Evolutionary conservation across 2,329 filamentous ascomycete species (phyloP).

Genomic region (Nigrograna mackinnonii): DNA sequence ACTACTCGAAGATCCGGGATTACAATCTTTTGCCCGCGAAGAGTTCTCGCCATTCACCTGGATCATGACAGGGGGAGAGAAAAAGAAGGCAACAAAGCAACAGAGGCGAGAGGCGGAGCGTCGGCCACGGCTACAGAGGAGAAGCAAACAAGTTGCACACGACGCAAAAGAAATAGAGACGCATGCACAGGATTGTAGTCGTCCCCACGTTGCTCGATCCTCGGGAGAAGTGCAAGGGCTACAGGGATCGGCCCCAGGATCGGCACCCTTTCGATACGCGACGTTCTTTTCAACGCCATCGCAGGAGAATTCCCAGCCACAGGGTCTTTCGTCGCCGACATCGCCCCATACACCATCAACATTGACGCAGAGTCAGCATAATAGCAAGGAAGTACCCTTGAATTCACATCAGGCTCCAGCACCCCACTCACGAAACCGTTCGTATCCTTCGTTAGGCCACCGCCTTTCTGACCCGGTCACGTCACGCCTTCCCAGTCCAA

Average conservation of each 20-base stretch:
- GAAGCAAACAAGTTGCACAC: no score
- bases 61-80: conserved; percentile 18
- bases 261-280: conserved; percentile 22
- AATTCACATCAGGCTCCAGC: conserved; percentile 7
- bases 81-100: conserved; percentile 6
- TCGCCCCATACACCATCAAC: conserved; percentile 14
- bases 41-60: conserved; percentile 37
- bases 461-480: no score
- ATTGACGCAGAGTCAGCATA: conserved; percentile 3
- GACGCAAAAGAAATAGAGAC: neutral
- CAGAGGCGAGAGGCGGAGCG: conserved; percentile 12
- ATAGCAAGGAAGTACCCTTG: neutral
- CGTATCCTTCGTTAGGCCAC: conserved; percentile 15
- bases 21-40: conserved; percentile 42
- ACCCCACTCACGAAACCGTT: conserved; percentile 12
- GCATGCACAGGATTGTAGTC: neutral
- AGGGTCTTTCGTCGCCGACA: conserved; percentile 22
- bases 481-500: no score
- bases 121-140: conserved; percentile 14
- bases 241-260: conserved; percentile 15
- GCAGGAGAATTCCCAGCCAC: conserved; percentile 20
- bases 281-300: conserved; percentile 18
- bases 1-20: conserved; percentile 49
- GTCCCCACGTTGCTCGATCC: conserved; percentile 17
- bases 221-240: conserved; percentile 15